Evolutionary conservation across 164 flowering plant species (phyloP).

Genomic region (Hamamelis virginiana): DNA sequence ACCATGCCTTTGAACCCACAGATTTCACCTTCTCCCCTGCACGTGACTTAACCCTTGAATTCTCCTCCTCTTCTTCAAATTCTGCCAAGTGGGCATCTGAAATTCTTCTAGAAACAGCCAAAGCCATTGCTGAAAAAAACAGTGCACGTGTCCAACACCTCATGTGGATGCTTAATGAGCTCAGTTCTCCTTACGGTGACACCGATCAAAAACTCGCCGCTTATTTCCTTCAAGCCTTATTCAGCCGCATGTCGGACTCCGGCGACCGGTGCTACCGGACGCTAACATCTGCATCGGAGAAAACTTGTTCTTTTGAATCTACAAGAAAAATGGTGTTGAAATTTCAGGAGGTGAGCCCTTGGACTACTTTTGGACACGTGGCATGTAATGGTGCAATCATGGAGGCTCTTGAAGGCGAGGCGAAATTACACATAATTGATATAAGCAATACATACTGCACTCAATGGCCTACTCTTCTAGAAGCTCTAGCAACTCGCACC

Average conservation of each 20-base stretch:
- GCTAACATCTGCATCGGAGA: constrained; percentile 56
- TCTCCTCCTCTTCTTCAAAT: constrained; percentile 19
- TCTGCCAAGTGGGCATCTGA: constrained; percentile 73
- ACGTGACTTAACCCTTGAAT: constrained; percentile 34
- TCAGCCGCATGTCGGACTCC: constrained; percentile 73
- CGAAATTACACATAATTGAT: constrained; percentile 77
- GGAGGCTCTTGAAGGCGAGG: constrained; percentile 84
- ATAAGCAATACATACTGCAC: constrained; percentile 86
- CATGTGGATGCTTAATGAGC: constrained; percentile 95
- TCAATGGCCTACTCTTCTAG: constrained; percentile 98
- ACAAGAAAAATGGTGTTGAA: constrained; percentile 69
- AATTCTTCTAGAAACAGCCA: constrained; percentile 67
- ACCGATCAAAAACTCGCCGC: constrained; percentile 84
- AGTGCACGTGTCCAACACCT: constrained; percentile 73
- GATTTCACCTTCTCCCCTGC: constrained; percentile 44
- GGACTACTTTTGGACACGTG: constrained; percentile 95
- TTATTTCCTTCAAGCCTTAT: constrained; percentile 83
- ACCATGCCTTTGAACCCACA: constrained; percentile 24
- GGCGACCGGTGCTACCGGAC: constrained; percentile 62
- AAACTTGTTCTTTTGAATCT: constrained; percentile 73
- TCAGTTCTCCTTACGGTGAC: constrained; percentile 90
- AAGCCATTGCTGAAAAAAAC: constrained; percentile 71
- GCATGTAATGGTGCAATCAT: constrained; percentile 89
- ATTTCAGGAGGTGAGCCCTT: constrained; percentile 96
- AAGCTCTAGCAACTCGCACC: constrained; percentile 82